Percentiles rank a stretch among this genome's conserved stretches.
Evolutionary conservation across 305 asterid species (phyloP).

Genomic region (Fraxinus sp.): DNA sequence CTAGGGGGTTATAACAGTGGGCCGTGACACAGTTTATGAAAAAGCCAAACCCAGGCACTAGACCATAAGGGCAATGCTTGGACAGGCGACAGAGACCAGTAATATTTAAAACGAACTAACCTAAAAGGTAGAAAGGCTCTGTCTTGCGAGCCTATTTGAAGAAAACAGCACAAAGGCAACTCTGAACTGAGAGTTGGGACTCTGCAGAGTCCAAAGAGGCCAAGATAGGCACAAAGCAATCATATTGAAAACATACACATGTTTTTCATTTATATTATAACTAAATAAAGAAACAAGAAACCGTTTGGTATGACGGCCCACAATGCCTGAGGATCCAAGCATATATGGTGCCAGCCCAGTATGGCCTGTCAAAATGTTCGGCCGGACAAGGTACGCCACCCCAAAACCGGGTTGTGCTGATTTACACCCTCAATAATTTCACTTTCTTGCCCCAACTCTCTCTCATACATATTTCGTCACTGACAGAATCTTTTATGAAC

Average conservation of each 20-base stretch:
- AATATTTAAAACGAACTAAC: neutral
- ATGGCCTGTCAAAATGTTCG: neutral
- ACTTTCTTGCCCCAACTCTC: neutral
- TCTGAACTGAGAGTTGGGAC: neutral
- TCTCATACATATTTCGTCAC: neutral
- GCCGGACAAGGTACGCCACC: neutral
- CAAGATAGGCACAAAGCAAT: neutral
- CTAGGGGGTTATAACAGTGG: neutral
- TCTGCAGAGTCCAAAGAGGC: neutral
- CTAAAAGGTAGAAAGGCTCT: conserved; percentile 1
- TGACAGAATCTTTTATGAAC: neutral
- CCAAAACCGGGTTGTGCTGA: neutral
- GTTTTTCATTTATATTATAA: neutral
- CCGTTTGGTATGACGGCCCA: neutral
- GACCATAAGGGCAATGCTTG: neutral
- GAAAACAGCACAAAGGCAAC: neutral
- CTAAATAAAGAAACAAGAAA: neutral
- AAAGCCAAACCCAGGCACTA: neutral
- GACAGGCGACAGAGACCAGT: neutral
- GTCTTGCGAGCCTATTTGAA: neutral
- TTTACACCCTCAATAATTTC: neutral
- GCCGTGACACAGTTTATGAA: neutral
- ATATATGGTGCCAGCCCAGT: neutral
- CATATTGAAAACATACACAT: neutral
- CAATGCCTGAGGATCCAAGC: neutral